A percentile compares a stretch with the other conserved stretches of the same genome.
Evolutionary conservation across 2,329 filamentous ascomycete species (phyloP).

Genomic region (Ambrosiella cleistominuta): DNA sequence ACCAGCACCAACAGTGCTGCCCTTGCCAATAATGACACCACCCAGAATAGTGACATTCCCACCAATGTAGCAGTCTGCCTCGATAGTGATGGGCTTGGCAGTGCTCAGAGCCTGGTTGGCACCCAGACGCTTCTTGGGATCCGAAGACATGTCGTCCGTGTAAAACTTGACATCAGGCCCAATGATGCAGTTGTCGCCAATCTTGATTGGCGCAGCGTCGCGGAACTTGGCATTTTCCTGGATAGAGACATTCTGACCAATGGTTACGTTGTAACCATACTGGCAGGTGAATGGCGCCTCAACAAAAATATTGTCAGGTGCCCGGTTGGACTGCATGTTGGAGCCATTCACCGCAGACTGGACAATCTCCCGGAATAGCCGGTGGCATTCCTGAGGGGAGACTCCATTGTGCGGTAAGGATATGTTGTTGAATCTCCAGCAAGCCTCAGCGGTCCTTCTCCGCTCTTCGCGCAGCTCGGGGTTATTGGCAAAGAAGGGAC

Average conservation of each 20-base stretch:
- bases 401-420: slow-evolving; percentile 57
- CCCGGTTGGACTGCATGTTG: slow-evolving; percentile 34
- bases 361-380: slow-evolving; percentile 55
- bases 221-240: slow-evolving; percentile 70
- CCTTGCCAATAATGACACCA: slow-evolving; percentile 63
- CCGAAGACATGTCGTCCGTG: slow-evolving; percentile 53
- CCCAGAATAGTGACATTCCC: slow-evolving; percentile 62
- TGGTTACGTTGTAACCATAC: slow-evolving; percentile 85
- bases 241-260: slow-evolving; percentile 72
- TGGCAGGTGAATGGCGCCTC: slow-evolving; percentile 84
- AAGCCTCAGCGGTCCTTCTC: slow-evolving; percentile 78
- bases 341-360: slow-evolving; percentile 40
- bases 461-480: slow-evolving; percentile 65
- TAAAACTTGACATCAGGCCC: slow-evolving; percentile 78
- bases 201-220: slow-evolving; percentile 67
- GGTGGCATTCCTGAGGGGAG: slow-evolving; percentile 47
- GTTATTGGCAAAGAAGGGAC: slow-evolving; percentile 64
- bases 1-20: slow-evolving; percentile 63
- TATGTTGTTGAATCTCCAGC: slow-evolving; percentile 75
- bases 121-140: slow-evolving; percentile 56
- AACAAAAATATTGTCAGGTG: slow-evolving; percentile 61
- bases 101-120: slow-evolving; percentile 48
- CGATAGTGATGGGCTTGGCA: slow-evolving; percentile 58
- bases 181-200: slow-evolving; percentile 61
- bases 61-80: slow-evolving; percentile 71